A percentile compares a stretch with the other conserved stretches of the same genome.
Evolutionary conservation across 176 grass and related monocot genomes (phyloP).

Genomic region (Dendrocalamus sinicus): DNA sequence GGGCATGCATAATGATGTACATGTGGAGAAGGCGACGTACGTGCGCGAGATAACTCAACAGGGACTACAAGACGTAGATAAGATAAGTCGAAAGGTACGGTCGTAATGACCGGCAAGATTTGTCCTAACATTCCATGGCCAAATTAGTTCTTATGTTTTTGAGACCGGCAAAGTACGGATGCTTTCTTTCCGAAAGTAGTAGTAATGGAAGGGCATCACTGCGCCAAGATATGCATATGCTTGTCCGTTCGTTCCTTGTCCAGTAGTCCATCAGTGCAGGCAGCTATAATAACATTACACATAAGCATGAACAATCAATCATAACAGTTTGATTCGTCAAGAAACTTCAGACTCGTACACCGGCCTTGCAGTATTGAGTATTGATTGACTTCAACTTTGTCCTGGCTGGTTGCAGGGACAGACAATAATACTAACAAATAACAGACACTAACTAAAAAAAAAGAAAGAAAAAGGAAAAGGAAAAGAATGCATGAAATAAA

Average conservation of each 20-base stretch:
- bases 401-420: conserved; percentile 1
- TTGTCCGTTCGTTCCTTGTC: conserved; percentile 34
- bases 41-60: neutral
- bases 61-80: neutral
- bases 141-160: conserved; percentile 5
- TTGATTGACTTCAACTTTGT: conserved; percentile 20
- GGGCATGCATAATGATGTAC: neutral
- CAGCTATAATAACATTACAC: neutral
- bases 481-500: neutral
- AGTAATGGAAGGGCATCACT: conserved; percentile 21
- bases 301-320: conserved; percentile 20
- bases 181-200: neutral
- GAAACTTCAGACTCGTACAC: too few species aligned
- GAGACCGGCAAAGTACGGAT: neutral
- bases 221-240: neutral
- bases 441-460: too few species aligned
- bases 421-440: neutral
- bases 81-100: neutral
- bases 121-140: neutral
- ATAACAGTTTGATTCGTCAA: neutral
- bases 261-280: neutral
- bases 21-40: neutral
- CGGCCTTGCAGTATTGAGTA: neutral
- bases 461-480: too few species aligned
- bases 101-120: neutral